Conservation (phyloP, 768 basidiomycete genomes). For the Lactifluus subvellereus region DNA sequence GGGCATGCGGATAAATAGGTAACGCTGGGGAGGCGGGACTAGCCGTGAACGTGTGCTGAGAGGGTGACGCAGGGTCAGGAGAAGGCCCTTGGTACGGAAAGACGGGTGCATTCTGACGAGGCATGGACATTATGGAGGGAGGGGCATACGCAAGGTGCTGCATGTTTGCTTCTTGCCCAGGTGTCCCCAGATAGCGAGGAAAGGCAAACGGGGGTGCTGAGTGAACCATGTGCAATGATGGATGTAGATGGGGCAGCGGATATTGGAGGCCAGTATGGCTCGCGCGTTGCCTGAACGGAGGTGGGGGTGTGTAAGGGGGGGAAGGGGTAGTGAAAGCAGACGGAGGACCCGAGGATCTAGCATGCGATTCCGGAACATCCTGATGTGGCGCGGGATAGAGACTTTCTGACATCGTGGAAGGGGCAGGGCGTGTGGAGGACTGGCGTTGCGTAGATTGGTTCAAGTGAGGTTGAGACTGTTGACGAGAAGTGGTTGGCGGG, state of each 20-base stretch:
- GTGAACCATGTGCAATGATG: conserved; percentile 1
- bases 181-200: conserved; percentile 6
- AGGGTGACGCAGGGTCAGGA: conserved; percentile 31
- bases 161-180: conserved; percentile 6
- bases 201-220: conserved; percentile 12
- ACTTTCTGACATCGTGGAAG: conserved; percentile 20
- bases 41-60: conserved; percentile 28
- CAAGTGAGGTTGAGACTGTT: not conserved
- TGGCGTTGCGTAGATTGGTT: not conserved
- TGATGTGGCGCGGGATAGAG: not conserved
- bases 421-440: not conserved
- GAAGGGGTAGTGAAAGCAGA: conserved; percentile 23
- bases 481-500: not conserved
- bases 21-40: conserved; percentile 14
- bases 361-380: not conserved
- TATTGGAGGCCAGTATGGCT: conserved; percentile 9
- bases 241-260: conserved; percentile 3
- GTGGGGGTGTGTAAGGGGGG: conserved; percentile 23
- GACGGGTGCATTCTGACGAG: conserved; percentile 34
- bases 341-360: not conserved
- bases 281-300: conserved; percentile 16
- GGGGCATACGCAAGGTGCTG: conserved; percentile 24
- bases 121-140: conserved; percentile 34
- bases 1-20: conserved; percentile 9
- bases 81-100: conserved; percentile 36